Evolutionary conservation across 2,329 filamentous ascomycete species (phyloP), one percentile per base, ranked within the genome.

Genomic region (Aspergillus persii): DNA sequence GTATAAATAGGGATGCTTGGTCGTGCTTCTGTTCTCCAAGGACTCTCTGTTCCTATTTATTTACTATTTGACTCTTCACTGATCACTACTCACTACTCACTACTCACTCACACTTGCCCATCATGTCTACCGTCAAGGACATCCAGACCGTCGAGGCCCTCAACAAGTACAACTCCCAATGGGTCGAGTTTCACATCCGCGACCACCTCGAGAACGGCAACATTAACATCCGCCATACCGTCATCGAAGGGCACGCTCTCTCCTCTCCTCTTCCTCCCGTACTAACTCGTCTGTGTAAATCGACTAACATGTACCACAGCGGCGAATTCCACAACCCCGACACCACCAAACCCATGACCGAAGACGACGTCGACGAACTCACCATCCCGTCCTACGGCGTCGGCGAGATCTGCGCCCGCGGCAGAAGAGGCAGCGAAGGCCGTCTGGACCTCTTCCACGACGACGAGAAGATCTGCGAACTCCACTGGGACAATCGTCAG

Each of bases 401-500:
- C 47, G 71, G 71, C 47, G 71, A 73, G 56, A 68, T 73, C 56
- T 68, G 66, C 36, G 71, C 71, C 31, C 64, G 63, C 3, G 64
- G 71, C 53, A 68, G 70, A 31, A 66, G 71, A n/a, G 71, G 71
- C 53, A 71, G 69, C 49, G 71, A 73, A 50, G 71, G 71, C 36
- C 68, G 70, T 30, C 61, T 73, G 44, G 71, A 73, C 55, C 59
- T 73, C 26, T 72, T 71, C 61, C 67, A 72, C 53, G 68, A 63
- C 56, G 59, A 72, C 33, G 54, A 56, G 51, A 73, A 73, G 63
- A 73, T 73, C 36, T 73, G 69, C 50, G 69, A 72, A 51, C 63
- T 72, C 18, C 69, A 72, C 54, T 72, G 70, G 70, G 70, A 72
- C 54, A 72, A 72, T 56, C 66, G 69, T 26, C 59, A 63, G n/a